These are phyloP conservation scores for Asclepias syriaca DNA, from an alignment of 257 asterid species.

Conservation along the genomic window DNA sequence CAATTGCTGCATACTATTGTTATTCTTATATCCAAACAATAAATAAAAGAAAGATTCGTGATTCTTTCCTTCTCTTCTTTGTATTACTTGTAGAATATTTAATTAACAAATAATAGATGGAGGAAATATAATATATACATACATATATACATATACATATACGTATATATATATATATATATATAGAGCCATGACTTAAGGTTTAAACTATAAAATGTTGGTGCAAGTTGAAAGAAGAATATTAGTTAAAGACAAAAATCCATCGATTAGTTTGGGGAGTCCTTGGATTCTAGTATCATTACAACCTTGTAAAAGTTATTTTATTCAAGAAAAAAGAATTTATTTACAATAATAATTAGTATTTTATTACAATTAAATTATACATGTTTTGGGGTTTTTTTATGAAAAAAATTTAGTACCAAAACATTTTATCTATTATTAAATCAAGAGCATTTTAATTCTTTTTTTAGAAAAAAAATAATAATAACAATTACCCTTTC, in stretches of 20 bases:
- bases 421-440: no score
- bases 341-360: neutral
- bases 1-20: neutral
- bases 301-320: neutral
- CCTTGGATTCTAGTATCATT: neutral
- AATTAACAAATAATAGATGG: neutral
- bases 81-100: neutral
- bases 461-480: no score
- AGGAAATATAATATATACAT: no score
- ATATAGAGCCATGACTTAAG: neutral
- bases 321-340: neutral
- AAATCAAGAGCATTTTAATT: no score
- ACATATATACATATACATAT: no score
- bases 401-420: no score
- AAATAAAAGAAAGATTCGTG: neutral
- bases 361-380: no score
- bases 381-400: no score
- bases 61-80: neutral
- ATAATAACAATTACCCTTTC: no score
- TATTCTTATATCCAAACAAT: no score
- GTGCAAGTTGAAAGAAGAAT: neutral
- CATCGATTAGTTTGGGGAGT: neutral
- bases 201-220: neutral
- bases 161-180: no score
- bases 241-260: neutral